Evolutionary conservation across 2,329 filamentous ascomycete genomes (phyloP).

Genomic region (Rosellinia necatrix): DNA sequence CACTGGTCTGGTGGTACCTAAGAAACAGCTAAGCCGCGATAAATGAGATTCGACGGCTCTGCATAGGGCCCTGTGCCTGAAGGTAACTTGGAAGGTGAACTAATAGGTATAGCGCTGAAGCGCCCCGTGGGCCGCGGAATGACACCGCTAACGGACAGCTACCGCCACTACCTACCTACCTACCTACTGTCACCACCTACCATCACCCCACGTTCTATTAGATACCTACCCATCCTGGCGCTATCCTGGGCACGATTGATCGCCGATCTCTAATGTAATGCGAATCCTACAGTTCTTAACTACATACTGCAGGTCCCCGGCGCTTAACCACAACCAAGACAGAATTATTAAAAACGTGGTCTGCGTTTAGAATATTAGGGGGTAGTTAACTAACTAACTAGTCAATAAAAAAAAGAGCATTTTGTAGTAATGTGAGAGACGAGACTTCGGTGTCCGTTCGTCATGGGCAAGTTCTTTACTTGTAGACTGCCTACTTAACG

Average conservation of each 20-base stretch:
- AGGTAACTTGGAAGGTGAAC: background rate
- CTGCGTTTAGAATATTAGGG: background rate
- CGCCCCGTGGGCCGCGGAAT: constrained; percentile 6
- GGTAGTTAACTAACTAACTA: no score
- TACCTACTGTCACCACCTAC: no score
- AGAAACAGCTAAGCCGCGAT: constrained; percentile 7
- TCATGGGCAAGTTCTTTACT: no score
- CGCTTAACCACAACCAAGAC: background rate
- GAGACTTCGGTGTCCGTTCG: no score
- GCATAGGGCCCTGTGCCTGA: no score
- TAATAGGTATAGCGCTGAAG: background rate
- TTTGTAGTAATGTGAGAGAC: background rate
- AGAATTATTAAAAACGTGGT: background rate
- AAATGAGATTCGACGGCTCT: background rate
- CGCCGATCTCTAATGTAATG: constrained; percentile 1
- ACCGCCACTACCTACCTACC: no score
- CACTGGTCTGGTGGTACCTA: constrained; percentile 6
- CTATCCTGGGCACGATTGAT: background rate
- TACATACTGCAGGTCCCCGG: no score
- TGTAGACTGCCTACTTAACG: no score
- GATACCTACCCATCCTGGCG: no score
- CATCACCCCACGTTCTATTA: no score
- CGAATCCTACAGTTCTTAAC: background rate
- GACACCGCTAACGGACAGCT: background rate
- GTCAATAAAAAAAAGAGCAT: no score